Percentiles rank a stretch among this genome's conserved stretches.
Evolutionary conservation across 2,329 filamentous ascomycete genomes (phyloP).

Genomic region (Helicocarpus griseus): DNA sequence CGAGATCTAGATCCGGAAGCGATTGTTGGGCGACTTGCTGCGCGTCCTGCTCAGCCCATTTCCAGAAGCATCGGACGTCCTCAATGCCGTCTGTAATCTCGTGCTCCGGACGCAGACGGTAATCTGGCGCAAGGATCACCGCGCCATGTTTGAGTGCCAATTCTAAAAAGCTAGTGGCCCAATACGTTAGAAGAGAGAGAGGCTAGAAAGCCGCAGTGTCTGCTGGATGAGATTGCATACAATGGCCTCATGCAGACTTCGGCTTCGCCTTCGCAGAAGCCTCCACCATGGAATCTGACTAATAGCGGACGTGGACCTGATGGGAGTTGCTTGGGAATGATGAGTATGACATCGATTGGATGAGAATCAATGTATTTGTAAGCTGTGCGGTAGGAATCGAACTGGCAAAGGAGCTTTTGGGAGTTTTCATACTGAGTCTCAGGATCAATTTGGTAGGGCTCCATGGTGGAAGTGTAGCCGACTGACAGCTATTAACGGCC

Average conservation of each 20-base stretch:
- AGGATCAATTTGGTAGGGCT: not conserved
- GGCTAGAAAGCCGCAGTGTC: too few relatives aligned
- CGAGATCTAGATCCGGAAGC: not conserved
- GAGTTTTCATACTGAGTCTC: not conserved
- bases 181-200: not conserved
- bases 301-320: not conserved
- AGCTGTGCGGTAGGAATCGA: not conserved
- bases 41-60: constrained; percentile 2
- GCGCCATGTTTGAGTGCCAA: constrained; percentile 16
- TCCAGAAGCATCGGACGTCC: constrained; percentile 11
- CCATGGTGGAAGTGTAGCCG: not conserved
- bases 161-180: constrained; percentile 4
- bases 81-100: constrained; percentile 6
- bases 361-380: not conserved
- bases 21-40: not conserved
- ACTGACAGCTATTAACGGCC: not conserved
- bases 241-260: not conserved
- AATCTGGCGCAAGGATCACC: constrained; percentile 21
- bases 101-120: constrained; percentile 9
- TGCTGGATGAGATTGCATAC: not conserved
- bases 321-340: not conserved
- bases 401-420: not conserved
- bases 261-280: not conserved
- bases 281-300: not conserved
- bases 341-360: not conserved